Conservation (phyloP, 768 basidiomycete species). For the Phlegmacium glaucopus region DNA sequence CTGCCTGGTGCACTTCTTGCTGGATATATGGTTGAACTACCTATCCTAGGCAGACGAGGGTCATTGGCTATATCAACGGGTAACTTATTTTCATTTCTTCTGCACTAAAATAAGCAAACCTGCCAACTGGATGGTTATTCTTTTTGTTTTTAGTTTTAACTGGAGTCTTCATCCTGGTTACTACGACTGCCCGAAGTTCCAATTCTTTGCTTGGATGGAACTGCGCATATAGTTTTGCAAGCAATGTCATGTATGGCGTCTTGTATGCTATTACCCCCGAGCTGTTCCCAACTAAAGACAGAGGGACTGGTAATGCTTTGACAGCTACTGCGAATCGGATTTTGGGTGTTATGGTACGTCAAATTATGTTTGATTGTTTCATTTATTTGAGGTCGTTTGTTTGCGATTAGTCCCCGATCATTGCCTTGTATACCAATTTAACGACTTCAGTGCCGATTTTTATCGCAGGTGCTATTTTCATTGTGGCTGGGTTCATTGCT, state of each 20-base stretch:
- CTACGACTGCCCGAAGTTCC: slow-evolving; percentile 68
- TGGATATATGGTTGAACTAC: slow-evolving; percentile 67
- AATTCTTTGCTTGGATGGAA: slow-evolving; percentile 76
- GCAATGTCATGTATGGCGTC: slow-evolving; percentile 73
- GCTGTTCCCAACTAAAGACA: slow-evolving; percentile 67
- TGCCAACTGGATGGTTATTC: too few relatives aligned
- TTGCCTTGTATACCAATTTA: slow-evolving; percentile 64
- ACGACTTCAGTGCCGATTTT: slow-evolving; percentile 66
- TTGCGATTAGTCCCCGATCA: slow-evolving; percentile 60
- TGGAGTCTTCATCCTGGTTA: slow-evolving; percentile 70
- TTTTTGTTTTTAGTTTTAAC: slow-evolving; percentile 58
- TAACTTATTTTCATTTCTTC: slow-evolving; percentile 28
- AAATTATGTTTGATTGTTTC: too few relatives aligned
- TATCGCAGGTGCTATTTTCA: slow-evolving; percentile 61
- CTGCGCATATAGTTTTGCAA: slow-evolving; percentile 62
- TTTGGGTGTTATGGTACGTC: slow-evolving; percentile 68
- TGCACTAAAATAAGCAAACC: too few relatives aligned
- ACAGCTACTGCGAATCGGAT: slow-evolving; percentile 60
- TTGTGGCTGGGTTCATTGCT: slow-evolving; percentile 56
- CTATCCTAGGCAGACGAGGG: slow-evolving; percentile 61
- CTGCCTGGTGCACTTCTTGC: slow-evolving; percentile 72
- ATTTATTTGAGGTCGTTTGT: neutral
- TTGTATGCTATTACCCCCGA: slow-evolving; percentile 70
- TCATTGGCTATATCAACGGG: slow-evolving; percentile 63
- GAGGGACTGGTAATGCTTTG: slow-evolving; percentile 71